Evolutionary conservation across 2,329 filamentous ascomycete genomes (phyloP).

Genomic region (Pleurostoma richardsiae): DNA sequence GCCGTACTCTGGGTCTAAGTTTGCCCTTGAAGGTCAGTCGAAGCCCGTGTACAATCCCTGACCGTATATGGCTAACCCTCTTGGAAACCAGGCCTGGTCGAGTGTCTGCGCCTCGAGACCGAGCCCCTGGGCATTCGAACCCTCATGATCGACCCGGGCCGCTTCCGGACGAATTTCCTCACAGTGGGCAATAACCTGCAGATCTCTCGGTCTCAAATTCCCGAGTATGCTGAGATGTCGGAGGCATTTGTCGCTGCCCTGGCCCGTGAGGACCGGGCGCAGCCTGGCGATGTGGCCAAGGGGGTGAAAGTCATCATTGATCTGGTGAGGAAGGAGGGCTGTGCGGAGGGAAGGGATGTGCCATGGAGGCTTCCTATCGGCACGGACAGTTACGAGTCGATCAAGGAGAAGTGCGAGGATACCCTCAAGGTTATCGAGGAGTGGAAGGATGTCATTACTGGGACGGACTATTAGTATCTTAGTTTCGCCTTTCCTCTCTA

Average conservation of each 20-base stretch:
- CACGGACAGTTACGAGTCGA: slow-evolving; percentile 41
- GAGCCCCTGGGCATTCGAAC: slow-evolving; percentile 24
- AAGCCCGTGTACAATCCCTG: too few relatives aligned
- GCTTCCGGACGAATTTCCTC: slow-evolving; percentile 35
- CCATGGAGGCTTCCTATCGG: slow-evolving; percentile 48
- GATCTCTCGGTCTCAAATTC: slow-evolving; percentile 11
- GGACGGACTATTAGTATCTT: slow-evolving; percentile 26
- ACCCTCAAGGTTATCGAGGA: slow-evolving; percentile 40
- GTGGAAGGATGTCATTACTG: slow-evolving; percentile 41
- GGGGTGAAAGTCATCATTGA: slow-evolving; percentile 47
- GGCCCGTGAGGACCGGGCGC: not conserved
- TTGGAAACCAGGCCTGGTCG: slow-evolving; percentile 14
- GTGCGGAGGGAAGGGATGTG: slow-evolving; percentile 17
- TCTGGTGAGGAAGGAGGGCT: slow-evolving; percentile 41
- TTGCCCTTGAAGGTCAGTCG: slow-evolving; percentile 20
- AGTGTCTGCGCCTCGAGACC: slow-evolving; percentile 20
- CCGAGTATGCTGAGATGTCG: slow-evolving; percentile 20
- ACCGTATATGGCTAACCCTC: not conserved
- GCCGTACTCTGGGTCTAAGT: slow-evolving; percentile 23
- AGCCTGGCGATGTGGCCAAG: slow-evolving; percentile 25
- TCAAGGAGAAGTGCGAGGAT: slow-evolving; percentile 44
- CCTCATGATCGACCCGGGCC: slow-evolving; percentile 32
- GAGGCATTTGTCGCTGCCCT: slow-evolving; percentile 11
- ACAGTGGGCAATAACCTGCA: slow-evolving; percentile 19
- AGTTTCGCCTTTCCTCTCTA: too few relatives aligned